Percentiles rank a stretch among this genome's conserved stretches.
Evolutionary conservation across 164 flowering plant species (phyloP).

Genomic region (Aristolochia contorta): DNA sequence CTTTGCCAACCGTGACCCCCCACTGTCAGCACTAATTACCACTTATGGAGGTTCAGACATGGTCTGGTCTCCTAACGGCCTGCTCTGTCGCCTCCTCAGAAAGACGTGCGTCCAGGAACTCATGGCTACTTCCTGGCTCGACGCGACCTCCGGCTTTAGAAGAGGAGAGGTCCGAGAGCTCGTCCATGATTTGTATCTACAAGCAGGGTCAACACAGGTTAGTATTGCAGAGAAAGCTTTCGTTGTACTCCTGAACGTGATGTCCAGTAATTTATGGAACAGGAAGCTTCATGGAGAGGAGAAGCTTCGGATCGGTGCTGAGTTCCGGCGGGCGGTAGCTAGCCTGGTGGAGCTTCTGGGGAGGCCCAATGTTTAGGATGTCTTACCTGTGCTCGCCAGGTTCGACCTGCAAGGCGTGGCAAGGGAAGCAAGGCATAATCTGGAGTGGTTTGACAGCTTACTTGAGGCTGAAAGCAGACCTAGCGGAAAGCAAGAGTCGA

Average conservation of each 20-base stretch:
- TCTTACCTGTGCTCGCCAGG: constrained; percentile 19
- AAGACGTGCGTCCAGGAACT: constrained; percentile 24
- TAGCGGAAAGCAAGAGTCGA: neutral
- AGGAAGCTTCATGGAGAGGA: too few species aligned
- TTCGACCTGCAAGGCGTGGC: too few species aligned
- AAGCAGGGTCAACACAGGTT: constrained; percentile 21
- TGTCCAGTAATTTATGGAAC: too few species aligned
- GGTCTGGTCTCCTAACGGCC: constrained; percentile 14
- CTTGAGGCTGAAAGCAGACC: constrained; percentile 6
- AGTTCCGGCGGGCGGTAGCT: constrained; percentile 2
- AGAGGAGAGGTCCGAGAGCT: too few species aligned
- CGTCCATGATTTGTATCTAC: neutral
- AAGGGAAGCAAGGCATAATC: too few species aligned
- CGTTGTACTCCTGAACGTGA: too few species aligned
- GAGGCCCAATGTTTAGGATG: constrained; percentile 21
- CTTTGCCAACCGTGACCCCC: neutral
- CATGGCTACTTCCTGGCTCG: constrained; percentile 20
- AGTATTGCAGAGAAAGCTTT: too few species aligned
- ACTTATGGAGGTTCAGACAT: constrained; percentile 20
- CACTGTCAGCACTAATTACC: neutral
- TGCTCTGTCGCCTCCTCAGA: constrained; percentile 25
- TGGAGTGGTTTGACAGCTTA: constrained; percentile 11
- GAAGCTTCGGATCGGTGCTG: constrained; percentile 3
- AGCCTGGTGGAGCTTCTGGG: constrained; percentile 2
- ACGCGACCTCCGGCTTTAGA: neutral